phyloP scores from a whole-genome alignment of 768 basidiomycete genomes.

The Dacryopinax primogenitus region DNA sequence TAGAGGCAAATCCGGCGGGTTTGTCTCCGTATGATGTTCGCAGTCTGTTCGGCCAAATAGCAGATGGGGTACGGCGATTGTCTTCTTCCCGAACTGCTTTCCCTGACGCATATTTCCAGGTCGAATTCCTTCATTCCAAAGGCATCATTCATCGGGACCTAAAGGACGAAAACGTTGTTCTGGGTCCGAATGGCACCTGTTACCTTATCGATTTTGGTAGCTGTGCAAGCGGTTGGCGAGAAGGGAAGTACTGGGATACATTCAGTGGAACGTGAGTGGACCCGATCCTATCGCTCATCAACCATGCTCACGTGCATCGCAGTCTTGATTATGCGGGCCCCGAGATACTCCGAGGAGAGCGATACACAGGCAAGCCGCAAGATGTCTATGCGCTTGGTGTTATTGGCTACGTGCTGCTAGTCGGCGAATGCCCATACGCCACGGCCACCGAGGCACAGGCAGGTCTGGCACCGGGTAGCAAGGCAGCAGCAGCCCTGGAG shows the following conservation, averaged over 20 bases:
- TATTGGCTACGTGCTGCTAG: constrained; percentile 85
- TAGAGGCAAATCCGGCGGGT: constrained; percentile 78
- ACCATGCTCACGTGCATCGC: constrained; percentile 2
- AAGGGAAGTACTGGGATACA: constrained; percentile 61
- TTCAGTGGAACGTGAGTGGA: constrained; percentile 79
- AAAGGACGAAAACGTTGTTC: constrained; percentile 92
- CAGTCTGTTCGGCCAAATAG: constrained; percentile 84
- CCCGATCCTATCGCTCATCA: neutral
- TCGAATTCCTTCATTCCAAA: constrained; percentile 69
- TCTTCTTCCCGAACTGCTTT: neutral
- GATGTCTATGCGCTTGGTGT: constrained; percentile 98
- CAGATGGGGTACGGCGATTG: constrained; percentile 52
- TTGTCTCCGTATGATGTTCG: constrained; percentile 61
- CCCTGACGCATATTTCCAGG: neutral
- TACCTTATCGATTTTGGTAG: constrained; percentile 96
- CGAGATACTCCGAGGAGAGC: constrained; percentile 87
- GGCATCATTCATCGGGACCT: constrained; percentile 96
- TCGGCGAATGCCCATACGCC: constrained; percentile 84
- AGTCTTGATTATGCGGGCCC: constrained; percentile 92
- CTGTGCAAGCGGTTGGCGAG: constrained; percentile 68
- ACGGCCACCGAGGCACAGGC: constrained; percentile 84
- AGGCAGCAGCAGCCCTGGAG: constrained; percentile 22
- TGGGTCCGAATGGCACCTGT: constrained; percentile 67
- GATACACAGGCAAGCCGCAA: constrained; percentile 91
- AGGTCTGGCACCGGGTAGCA: constrained; percentile 38